Percentiles rank a stretch among this genome's conserved stretches.
Evolutionary conservation across 148 eudicot species (phyloP).

Genomic region (Oxyria digyna): DNA sequence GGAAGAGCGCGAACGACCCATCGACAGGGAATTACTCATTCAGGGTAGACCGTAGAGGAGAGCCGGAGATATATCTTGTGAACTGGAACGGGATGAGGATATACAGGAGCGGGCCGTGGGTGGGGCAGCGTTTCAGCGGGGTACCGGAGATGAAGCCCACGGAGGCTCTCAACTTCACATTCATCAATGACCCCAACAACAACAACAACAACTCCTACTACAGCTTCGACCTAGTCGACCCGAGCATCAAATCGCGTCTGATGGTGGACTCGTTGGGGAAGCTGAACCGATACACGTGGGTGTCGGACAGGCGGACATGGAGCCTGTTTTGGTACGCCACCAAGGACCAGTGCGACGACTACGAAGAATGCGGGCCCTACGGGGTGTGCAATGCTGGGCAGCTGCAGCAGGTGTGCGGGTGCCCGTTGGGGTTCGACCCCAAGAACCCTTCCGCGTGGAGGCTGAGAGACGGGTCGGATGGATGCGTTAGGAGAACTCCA

Average conservation of each 20-base stretch:
- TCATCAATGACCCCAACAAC: conserved; percentile 13
- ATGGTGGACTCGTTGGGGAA: not conserved
- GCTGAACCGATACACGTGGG: not conserved
- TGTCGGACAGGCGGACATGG: not conserved
- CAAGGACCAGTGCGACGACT: conserved; percentile 54
- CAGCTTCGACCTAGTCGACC: no score
- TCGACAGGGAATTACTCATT: conserved; percentile 26
- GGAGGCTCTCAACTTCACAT: not conserved
- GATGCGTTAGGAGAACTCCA: conserved; percentile 27
- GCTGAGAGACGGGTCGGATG: conserved; percentile 36
- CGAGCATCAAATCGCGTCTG: conserved; percentile 1
- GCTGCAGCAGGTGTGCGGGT: conserved; percentile 35
- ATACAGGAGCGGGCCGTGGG: conserved; percentile 23
- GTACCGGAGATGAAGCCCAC: conserved; percentile 8
- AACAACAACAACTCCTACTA: no score
- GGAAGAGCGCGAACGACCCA: conserved; percentile 48
- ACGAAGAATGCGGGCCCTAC: conserved; percentile 35
- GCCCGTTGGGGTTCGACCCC: conserved; percentile 40
- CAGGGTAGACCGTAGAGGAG: no score
- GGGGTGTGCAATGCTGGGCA: conserved; percentile 54
- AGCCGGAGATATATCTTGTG: no score
- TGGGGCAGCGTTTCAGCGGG: conserved; percentile 20
- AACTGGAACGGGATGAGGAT: conserved; percentile 1
- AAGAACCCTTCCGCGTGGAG: conserved; percentile 37
- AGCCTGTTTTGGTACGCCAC: conserved; percentile 48